Evolutionary conservation across 208 protist species (phyloP), one percentile per base, ranked within the genome.

Genomic region (Strigomonas galati): DNA sequence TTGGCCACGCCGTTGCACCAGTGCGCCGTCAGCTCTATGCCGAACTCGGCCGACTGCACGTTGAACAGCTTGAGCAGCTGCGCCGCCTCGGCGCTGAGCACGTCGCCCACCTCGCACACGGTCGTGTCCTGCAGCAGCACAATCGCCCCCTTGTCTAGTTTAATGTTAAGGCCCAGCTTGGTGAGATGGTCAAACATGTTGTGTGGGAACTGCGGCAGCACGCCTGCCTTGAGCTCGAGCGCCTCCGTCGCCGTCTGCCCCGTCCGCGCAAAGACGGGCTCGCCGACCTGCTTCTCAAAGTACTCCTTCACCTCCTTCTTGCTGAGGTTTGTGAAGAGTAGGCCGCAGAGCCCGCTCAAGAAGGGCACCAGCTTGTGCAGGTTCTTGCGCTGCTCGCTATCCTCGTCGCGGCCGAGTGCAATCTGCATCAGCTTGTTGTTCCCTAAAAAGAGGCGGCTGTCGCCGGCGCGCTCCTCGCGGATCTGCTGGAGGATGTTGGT

Each of bases 391-490:
- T 88, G 76, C 55, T 87, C 89, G 48, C 81, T 91, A 63, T 89
- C 89, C 67, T 86, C 74, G 24, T 90, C 87, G 1, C 81, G 73
- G 23, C 96, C 96, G 35, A 98, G 69, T 4, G 94, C 94, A 64
- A 97, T 81, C 70, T 81, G 79, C 85, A 98, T 97, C 35, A 98
- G 73, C 61, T 95, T 94, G 76, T 98, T 98, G 76, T 97, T 97
- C 46, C 96, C 96, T 15, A 98, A 76, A 65, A 98, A 98, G 35
- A 98, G 74, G 28, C 86, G 75, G 69, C 87, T 93, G 67, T 93
- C 85, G n/a, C 9, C 77, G 15, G 52, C 78, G n/a, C 84, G 92
- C 67, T 95, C 87, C 56, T 92, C 82, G 26, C 94, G 89, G 40
- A 98, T 92, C 56, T 94, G 78, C 78, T 98, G 93, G 9, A 97